Base-by-base conservation (phyloP, 257 asterid species). In the Ilex asprella region DNA sequence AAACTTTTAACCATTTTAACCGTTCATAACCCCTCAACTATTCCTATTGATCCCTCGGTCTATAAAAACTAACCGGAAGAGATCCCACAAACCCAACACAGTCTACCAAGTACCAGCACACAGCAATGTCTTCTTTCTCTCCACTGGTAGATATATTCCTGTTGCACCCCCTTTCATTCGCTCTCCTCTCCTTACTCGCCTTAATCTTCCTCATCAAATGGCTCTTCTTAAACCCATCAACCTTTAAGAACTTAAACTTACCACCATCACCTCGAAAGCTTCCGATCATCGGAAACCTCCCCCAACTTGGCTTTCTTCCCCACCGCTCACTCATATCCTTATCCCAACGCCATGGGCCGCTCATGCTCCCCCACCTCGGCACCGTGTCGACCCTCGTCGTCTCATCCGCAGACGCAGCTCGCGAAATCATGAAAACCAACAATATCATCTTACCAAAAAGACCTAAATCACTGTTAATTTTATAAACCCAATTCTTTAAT, bases 371-470 rank as follows among this genome's bases (percentile, higher is more conserved):
- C 30, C 57, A 21, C 30, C 57, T 53, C 3, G 57, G 57, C 30
- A 2, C 2, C 11, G 57, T 53, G 15, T 27, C 57, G 57, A 21
- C 57, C 9, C 30, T 53, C 30, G 14, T 61, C 27, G 55, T 43
- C 62, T 32, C 69, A 55, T 65, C 69, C 1, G 61, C 62, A 8
- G 30, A 55, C 2, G 61, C 62, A 3, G 55, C 61, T 10, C 41
- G 44, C 2, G 43, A 55, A 15, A 44, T 65, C 53, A 8, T 65
- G 39, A 55, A 39, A 54, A 55, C 69, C 13, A 52, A 64, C 10
- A 61, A 64, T 43, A 3, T 39, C 2, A 31, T 43, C 30, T 64
- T 62, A 21, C 5, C 67, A 12, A n/a, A 31, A 16, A 49, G 67
- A 29, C 67, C 67, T 13, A 49, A 32, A 30, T 4, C 3, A 2